Conservation (phyloP, 1,284 basidiomycete genomes). For the Cystobasidium sp. region DNA sequence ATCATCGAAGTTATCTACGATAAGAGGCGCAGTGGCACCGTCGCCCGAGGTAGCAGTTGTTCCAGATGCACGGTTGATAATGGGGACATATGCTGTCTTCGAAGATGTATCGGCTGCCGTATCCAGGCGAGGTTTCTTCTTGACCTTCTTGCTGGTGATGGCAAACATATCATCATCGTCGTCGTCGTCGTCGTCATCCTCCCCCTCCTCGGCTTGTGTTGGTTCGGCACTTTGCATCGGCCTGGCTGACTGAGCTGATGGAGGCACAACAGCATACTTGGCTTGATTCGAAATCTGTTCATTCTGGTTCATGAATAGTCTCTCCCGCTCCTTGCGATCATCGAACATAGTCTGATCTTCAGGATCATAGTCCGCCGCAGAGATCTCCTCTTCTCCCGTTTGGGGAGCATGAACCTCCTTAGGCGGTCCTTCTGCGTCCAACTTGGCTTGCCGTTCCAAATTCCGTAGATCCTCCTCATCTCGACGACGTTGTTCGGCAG, state of each 20-base stretch:
- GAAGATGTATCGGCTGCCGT: slow-evolving; percentile 34
- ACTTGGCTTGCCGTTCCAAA: slow-evolving; percentile 11
- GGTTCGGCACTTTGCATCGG: slow-evolving; percentile 24
- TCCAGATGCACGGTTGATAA: slow-evolving; percentile 44
- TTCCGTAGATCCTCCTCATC: slow-evolving; percentile 32
- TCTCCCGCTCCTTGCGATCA: slow-evolving; percentile 37
- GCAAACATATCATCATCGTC: slow-evolving; percentile 87
- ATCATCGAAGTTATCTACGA: slow-evolving; percentile 68
- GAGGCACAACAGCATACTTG: neutral
- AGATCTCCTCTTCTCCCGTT: slow-evolving; percentile 20
- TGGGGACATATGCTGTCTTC: slow-evolving; percentile 45
- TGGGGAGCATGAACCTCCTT: neutral
- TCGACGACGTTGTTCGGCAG: slow-evolving; percentile 8
- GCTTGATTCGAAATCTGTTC: slow-evolving; percentile 22
- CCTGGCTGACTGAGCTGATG: neutral
- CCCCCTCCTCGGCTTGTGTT: slow-evolving; percentile 59
- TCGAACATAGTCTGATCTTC: slow-evolving; percentile 34
- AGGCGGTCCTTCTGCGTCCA: neutral
- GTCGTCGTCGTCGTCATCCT: slow-evolving; percentile 68
- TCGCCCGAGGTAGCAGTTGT: slow-evolving; percentile 8
- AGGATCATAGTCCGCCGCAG: slow-evolving; percentile 39
- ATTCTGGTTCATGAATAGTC: slow-evolving; percentile 34
- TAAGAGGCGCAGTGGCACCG: slow-evolving; percentile 45
- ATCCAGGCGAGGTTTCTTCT: slow-evolving; percentile 64
- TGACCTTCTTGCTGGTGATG: slow-evolving; percentile 61